These are phyloP conservation scores for Nakataea oryzae DNA, from an alignment of 2,329 filamentous ascomycete species.

Conservation along the genomic window DNA sequence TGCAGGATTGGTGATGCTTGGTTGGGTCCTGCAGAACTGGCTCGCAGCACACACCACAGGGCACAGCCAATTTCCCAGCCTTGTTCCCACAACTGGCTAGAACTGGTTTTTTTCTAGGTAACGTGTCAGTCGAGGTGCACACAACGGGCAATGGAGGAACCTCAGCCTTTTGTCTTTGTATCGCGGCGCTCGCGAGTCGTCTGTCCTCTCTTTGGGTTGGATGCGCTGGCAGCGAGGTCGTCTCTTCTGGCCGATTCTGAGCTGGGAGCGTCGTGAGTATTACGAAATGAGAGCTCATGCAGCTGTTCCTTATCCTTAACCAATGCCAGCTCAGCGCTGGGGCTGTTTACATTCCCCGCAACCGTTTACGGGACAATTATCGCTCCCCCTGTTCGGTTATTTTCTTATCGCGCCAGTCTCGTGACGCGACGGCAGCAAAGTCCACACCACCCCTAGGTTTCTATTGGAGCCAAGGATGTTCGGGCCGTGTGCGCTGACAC, in stretches of 20 bases:
- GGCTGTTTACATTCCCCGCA: conserved; percentile 1
- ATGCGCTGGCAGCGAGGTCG: background rate
- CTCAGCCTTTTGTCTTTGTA: background rate
- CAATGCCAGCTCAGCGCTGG: background rate
- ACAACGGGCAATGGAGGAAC: background rate
- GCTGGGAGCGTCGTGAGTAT: too few relatives aligned
- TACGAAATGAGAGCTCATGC: background rate
- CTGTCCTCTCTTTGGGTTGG: background rate
- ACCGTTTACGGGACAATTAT: conserved; percentile 2
- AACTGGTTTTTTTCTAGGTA: background rate
- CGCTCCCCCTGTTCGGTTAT: background rate
- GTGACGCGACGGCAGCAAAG: too few relatives aligned
- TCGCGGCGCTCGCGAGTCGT: background rate
- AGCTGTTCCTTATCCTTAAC: background rate
- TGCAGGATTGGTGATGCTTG: background rate
- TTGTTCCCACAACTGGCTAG: background rate
- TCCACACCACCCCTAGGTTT: too few relatives aligned
- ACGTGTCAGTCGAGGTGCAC: background rate
- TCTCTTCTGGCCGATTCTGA: background rate
- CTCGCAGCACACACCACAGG: background rate
- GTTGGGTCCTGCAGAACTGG: background rate
- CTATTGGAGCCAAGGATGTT: background rate
- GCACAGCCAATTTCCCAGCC: background rate
- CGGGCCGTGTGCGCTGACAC: background rate
- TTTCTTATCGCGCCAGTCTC: background rate